Conservation (phyloP, 352 stramenopile species). For the Globisporangium middletonii region DNA sequence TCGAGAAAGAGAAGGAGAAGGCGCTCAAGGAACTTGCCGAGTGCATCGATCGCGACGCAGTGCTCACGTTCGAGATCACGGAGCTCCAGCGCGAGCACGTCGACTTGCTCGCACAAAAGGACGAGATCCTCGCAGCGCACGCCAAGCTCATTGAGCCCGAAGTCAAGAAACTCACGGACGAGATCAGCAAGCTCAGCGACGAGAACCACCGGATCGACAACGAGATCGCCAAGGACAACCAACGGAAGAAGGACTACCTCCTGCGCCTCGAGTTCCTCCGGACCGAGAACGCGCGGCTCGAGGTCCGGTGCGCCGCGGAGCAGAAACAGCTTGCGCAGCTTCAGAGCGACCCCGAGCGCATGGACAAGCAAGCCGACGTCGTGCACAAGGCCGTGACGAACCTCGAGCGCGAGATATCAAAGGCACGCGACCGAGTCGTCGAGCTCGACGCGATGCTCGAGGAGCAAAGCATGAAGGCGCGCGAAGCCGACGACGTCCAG, state of each 20-base stretch:
- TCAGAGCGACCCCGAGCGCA: conserved; percentile 70
- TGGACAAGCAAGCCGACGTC: conserved; percentile 82
- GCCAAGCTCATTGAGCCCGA: conserved; percentile 82
- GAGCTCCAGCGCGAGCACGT: conserved; percentile 81
- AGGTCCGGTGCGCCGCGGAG: conserved; percentile 34
- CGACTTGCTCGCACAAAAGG: conserved; percentile 64
- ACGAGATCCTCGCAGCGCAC: conserved; percentile 71
- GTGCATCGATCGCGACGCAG: conserved; percentile 70
- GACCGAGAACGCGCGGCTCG: conserved; percentile 56
- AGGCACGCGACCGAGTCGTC: conserved; percentile 25
- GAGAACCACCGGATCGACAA: conserved; percentile 62
- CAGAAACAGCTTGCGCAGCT: conserved; percentile 61
- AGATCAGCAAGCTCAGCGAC: conserved; percentile 59
- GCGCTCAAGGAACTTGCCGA: conserved; percentile 74
- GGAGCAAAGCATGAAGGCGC: conserved; percentile 42
- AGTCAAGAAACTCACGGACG: conserved; percentile 59
- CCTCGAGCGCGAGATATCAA: conserved; percentile 61
- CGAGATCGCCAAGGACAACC: conserved; percentile 64
- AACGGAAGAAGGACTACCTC: conserved; percentile 60
- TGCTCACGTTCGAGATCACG: conserved; percentile 84
- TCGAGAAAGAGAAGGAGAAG: conserved; percentile 80
- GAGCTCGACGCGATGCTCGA: conserved; percentile 37
- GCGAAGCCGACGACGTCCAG: conserved; percentile 75
- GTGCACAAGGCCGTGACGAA: conserved; percentile 75
- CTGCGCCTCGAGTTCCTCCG: conserved; percentile 52